Base-by-base conservation (phyloP, 1,139 yeast species). In the Yamadazyma sp. region DNA sequence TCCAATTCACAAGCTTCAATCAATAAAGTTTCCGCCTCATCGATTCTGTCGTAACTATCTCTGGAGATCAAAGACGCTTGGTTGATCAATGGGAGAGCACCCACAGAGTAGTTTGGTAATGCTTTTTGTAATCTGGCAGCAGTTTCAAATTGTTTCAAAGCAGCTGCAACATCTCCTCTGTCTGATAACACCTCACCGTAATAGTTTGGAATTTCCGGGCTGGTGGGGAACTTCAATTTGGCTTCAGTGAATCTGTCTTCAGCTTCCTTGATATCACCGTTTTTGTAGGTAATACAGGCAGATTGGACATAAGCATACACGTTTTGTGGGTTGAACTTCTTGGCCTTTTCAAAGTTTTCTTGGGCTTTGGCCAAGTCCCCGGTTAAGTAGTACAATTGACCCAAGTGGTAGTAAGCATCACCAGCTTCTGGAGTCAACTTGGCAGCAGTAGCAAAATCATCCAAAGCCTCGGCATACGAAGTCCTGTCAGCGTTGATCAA, bases 111-210 rank as follows among this genome's bases (percentile, higher is more conserved):
- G 37, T 69, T 67, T 38, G 78, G 75, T 51, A 77, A 64, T 40
- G 83, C 82, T 65, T 75, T 74, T 63, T 90, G 97, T 57, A 92
- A 73, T 61, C 87, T 81, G 41, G 83, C 82, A 41, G 98, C 90
- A 54, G 78, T 77, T 51, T 90, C 96, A 61, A 89, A 92, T 70
- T 89, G 92, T 60, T 80, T 80, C 44, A 80, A 66, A 43, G 98
- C 96, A 47, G 76, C 83, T 31, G 66, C 76, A 43, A 77, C 69
- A 51, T 86, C 86, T 53, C 86, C 85, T 54, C 79, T 78, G 59
- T 92, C 97, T 47, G 89, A 82, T 56, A 90, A 74, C 38, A 92
- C 84, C 69, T 92, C 98, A 57, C 97, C 98, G 58, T 82, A 88
- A 65, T 90, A 94, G 70, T 89, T 90, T 67, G 94, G 95, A 52